phyloP scores from a whole-genome alignment of 352 stramenopile species.

The Globisporangium iwayamae region DNA sequence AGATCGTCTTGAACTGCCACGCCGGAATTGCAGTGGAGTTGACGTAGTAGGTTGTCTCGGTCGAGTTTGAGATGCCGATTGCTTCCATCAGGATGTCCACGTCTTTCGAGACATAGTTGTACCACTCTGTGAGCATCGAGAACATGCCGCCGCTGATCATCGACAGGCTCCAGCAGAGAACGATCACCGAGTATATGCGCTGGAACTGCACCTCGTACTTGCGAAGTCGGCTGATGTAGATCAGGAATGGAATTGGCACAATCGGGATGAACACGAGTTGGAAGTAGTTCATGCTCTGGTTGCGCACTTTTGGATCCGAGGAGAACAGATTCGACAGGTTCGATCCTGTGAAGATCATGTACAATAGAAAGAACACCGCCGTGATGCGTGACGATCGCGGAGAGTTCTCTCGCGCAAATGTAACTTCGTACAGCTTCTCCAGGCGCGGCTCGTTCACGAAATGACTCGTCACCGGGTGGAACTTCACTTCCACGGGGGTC shows the following conservation, averaged over 20 bases:
- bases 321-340: conserved; percentile 73
- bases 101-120: conserved; percentile 69
- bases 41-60: conserved; percentile 45
- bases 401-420: conserved; percentile 76
- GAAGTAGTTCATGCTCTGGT: conserved; percentile 57
- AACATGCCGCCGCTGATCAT: conserved; percentile 77
- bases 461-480: conserved; percentile 65
- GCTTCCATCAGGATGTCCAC: conserved; percentile 59
- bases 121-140: conserved; percentile 82
- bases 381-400: conserved; percentile 58
- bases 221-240: conserved; percentile 58
- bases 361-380: conserved; percentile 64
- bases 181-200: conserved; percentile 61
- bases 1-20: conserved; percentile 60
- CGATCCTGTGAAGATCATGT: conserved; percentile 67
- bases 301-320: conserved; percentile 43
- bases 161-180: conserved; percentile 70
- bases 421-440: conserved; percentile 79
- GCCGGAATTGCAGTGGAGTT: conserved; percentile 41
- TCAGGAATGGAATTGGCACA: conserved; percentile 56
- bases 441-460: conserved; percentile 71
- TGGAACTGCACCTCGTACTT: conserved; percentile 74
- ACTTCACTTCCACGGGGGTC: conserved; percentile 73
- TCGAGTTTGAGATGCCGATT: conserved; percentile 35
- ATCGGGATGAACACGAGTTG: conserved; percentile 67